A percentile compares a stretch with the other conserved stretches of the same genome.
phyloP scores from a whole-genome alignment of 2,329 filamentous ascomycete species.

The Dothidotthia symphoricarpi region DNA sequence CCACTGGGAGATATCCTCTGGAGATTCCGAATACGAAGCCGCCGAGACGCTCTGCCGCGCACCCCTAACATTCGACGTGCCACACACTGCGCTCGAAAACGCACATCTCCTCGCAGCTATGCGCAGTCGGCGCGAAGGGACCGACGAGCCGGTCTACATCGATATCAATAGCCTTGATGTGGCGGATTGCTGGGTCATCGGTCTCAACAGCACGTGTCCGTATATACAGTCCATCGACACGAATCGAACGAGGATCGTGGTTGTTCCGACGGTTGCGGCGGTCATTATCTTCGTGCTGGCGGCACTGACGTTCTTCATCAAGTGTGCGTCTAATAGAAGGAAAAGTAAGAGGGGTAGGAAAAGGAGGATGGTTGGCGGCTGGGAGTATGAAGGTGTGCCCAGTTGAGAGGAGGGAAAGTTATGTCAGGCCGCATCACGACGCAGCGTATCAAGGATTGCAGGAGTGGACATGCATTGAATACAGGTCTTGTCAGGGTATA shows the following conservation, averaged over 20 bases:
- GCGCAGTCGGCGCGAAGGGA: constrained; percentile 3
- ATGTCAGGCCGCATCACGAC: no score
- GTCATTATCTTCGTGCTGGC: constrained; percentile 63
- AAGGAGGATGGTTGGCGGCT: constrained; percentile 51
- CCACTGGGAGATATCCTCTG: constrained; percentile 54
- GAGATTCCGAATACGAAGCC: constrained; percentile 46
- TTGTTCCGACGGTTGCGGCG: constrained; percentile 62
- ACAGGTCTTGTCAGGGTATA: no score
- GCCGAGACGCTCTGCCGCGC: constrained; percentile 49
- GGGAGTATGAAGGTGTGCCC: constrained; percentile 69
- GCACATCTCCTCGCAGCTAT: constrained; percentile 51
- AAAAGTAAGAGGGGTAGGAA: constrained; percentile 53
- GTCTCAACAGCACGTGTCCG: constrained; percentile 57
- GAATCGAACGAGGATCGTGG: constrained; percentile 49
- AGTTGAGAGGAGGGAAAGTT: constrained; percentile 25
- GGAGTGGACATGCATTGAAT: no score
- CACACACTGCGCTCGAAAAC: constrained; percentile 64
- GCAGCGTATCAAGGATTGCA: no score
- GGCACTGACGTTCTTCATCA: constrained; percentile 61
- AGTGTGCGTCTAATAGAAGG: constrained; percentile 61
- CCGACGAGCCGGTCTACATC: constrained; percentile 50
- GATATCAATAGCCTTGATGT: constrained; percentile 61
- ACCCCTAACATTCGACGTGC: constrained; percentile 54
- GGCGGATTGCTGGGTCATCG: constrained; percentile 59
- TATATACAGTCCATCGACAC: constrained; percentile 51